Conservation (phyloP, 2,329 filamentous ascomycete genomes). For the Neonectria sp. region DNA sequence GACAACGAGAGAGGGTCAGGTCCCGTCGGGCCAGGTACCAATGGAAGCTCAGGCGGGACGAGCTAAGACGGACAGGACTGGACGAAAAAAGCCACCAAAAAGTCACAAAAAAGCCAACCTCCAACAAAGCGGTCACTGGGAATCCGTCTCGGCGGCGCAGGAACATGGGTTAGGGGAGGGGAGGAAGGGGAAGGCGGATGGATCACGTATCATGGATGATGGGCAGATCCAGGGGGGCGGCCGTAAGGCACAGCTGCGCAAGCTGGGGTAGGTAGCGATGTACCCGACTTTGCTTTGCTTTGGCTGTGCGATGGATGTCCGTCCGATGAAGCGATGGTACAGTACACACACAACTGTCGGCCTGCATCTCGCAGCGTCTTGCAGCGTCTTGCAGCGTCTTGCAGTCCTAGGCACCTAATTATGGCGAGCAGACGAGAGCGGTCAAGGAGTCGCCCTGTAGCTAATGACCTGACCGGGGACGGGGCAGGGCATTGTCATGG, state of each 20-base stretch:
- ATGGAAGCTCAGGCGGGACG: not conserved
- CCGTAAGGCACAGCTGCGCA: conserved; percentile 36
- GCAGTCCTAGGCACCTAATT: not conserved
- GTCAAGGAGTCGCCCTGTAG: conserved; percentile 19
- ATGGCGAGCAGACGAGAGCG: conserved; percentile 6
- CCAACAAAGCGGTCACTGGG: conserved; percentile 41
- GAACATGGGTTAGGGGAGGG: conserved; percentile 45
- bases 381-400: not conserved
- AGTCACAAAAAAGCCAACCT: conserved; percentile 32
- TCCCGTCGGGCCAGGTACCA: not conserved
- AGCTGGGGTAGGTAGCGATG: conserved; percentile 26
- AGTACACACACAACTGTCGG: not conserved
- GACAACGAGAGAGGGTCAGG: not conserved
- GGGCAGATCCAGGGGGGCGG: conserved; percentile 44
- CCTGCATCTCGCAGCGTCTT: not conserved
- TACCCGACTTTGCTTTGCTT: not conserved
- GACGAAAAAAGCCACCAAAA: not conserved
- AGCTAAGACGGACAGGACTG: not conserved
- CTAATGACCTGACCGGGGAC: conserved; percentile 27
- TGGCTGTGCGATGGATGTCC: too few relatives aligned
- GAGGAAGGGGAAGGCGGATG: conserved; percentile 34
- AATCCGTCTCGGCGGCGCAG: conserved; percentile 32
- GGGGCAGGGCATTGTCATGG: conserved; percentile 19
- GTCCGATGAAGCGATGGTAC: not conserved
- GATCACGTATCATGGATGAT: conserved; percentile 33